Conservation (phyloP, 495 filamentous ascomycete species). For the Paragyromitra xinjiangensis region DNA sequence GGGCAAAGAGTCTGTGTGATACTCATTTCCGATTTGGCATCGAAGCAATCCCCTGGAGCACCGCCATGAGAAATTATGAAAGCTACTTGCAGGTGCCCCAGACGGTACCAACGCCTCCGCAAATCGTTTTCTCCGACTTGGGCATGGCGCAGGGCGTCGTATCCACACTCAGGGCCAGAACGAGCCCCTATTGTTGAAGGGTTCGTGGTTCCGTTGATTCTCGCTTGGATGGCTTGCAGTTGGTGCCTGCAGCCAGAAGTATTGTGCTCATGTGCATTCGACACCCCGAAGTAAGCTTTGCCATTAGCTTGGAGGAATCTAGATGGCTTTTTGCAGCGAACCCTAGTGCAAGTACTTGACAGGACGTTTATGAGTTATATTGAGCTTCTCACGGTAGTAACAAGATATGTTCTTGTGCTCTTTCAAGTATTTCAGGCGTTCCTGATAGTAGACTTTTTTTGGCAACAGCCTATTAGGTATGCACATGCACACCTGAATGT, state of each 20-base stretch:
- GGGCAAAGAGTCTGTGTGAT: not conserved
- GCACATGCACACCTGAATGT: not conserved
- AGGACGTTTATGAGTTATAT: not conserved
- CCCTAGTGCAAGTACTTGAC: not conserved
- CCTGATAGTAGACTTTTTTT: not conserved
- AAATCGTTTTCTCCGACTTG: not conserved
- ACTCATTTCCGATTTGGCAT: not conserved
- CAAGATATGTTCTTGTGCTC: not conserved
- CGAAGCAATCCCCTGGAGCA: not conserved
- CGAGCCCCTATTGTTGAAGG: not conserved
- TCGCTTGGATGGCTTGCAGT: constrained; percentile 4
- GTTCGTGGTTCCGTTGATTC: too few relatives aligned
- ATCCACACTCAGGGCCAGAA: not conserved
- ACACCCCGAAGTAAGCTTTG: not conserved
- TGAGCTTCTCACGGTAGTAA: not conserved
- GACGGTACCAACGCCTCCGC: not conserved
- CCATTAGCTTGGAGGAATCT: not conserved
- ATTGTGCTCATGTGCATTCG: not conserved
- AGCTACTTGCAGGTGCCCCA: not conserved
- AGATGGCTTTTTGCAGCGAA: not conserved
- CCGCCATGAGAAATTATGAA: not conserved
- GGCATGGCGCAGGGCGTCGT: not conserved
- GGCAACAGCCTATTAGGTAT: not conserved
- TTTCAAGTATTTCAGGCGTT: not conserved
- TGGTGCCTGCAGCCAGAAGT: not conserved